phyloP scores from a whole-genome alignment of 176 grass and related monocot genomes.

The Panicum miliaceum region DNA sequence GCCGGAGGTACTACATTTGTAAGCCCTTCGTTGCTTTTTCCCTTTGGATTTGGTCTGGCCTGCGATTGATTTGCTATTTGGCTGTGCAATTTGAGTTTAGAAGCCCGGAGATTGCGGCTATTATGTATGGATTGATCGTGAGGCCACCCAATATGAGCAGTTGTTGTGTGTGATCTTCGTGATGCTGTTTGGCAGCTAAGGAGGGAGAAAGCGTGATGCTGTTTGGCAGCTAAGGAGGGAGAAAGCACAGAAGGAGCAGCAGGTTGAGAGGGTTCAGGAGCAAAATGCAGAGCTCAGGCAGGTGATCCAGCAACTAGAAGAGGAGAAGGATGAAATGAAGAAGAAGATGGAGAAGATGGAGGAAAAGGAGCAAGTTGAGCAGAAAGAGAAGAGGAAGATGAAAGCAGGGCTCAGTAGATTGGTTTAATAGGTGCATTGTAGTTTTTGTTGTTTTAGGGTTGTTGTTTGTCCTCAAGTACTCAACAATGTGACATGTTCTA shows the following conservation, averaged over 20 bases:
- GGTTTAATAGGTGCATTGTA: not conserved
- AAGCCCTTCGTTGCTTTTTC: not conserved
- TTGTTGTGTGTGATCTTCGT: not conserved
- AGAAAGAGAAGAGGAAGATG: not conserved
- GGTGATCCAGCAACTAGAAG: not conserved
- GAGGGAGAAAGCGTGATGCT: not conserved
- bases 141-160: not conserved
- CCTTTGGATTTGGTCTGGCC: not conserved
- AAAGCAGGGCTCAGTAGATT: not conserved
- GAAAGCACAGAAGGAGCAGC: no score
- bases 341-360: not conserved
- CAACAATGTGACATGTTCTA: not conserved
- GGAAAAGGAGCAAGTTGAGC: no score
- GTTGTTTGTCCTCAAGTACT: not conserved
- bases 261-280: no score
- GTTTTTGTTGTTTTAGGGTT: not conserved
- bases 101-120: not conserved
- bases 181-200: not conserved
- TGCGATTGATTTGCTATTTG: not conserved
- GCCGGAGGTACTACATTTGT: not conserved
- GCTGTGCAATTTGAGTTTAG: not conserved
- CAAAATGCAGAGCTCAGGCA: not conserved
- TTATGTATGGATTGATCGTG: not conserved
- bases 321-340: not conserved
- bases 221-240: no score